A percentile compares a stretch with the other conserved stretches of the same genome.
phyloP scores from a whole-genome alignment of 768 basidiomycete species.

The Xerocomus spinulosus region DNA sequence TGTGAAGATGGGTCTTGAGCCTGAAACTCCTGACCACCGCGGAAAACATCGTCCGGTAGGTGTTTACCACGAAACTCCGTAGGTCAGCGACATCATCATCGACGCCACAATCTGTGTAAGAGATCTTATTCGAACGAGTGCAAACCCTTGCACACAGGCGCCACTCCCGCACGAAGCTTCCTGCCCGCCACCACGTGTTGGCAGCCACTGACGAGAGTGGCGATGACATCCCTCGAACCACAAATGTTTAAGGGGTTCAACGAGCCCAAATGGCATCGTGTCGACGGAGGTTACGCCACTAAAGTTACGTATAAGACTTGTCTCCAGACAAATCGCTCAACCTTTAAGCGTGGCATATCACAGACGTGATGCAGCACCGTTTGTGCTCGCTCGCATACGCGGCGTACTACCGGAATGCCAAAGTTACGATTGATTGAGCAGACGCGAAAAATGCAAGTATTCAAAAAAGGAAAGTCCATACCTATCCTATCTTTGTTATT shows the following conservation, averaged over 20 bases:
- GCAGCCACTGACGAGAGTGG: slow-evolving; percentile 18
- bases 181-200: slow-evolving; percentile 23
- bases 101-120: slow-evolving; percentile 7
- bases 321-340: slow-evolving; percentile 5
- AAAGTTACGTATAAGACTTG: slow-evolving; percentile 15
- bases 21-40: not conserved
- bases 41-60: not conserved
- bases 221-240: slow-evolving; percentile 1
- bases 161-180: slow-evolving; percentile 17
- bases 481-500: too few species aligned
- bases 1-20: not conserved
- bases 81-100: slow-evolving; percentile 2
- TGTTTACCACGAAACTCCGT: not conserved
- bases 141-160: slow-evolving; percentile 5
- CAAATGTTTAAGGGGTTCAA: slow-evolving; percentile 7
- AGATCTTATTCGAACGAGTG: not conserved
- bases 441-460: not conserved
- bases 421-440: too few species aligned
- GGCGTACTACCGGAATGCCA: too few species aligned
- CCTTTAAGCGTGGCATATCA: slow-evolving; percentile 6
- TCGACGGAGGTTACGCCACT: slow-evolving; percentile 19
- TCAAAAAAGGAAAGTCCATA: slow-evolving; percentile 11
- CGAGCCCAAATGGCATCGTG: not conserved
- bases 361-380: slow-evolving; percentile 2
- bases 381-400: not conserved